Evolutionary conservation across 345 rosid genomes (phyloP).

Genomic region (Citrus hindsii): DNA sequence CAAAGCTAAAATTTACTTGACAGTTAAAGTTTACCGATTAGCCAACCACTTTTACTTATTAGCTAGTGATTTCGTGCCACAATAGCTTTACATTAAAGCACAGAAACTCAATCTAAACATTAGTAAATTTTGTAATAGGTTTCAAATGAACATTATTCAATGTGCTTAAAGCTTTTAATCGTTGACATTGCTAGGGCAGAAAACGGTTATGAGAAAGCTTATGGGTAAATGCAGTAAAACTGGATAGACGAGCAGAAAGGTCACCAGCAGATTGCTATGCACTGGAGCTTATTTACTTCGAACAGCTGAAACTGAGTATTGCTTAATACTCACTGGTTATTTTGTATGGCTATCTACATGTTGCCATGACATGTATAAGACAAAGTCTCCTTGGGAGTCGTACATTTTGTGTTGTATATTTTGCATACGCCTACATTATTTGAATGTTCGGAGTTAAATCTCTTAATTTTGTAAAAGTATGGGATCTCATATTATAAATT

Average conservation of each 20-base stretch:
- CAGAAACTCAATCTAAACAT: no score
- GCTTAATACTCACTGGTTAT: not conserved
- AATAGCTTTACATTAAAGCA: not conserved
- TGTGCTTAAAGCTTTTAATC: not conserved
- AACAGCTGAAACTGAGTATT: not conserved
- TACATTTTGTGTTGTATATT: no score
- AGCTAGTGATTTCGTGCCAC: not conserved
- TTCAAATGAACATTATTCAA: not conserved
- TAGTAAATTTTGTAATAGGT: not conserved
- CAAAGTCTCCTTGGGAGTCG: no score
- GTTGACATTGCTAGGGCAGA: conserved; percentile 61
- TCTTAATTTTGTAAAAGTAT: no score
- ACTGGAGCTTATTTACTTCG: not conserved
- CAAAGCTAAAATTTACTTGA: not conserved
- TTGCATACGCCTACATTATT: no score
- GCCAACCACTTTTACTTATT: not conserved
- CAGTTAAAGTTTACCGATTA: not conserved
- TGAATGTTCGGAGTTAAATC: no score
- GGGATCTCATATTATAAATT: no score
- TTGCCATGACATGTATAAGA: no score
- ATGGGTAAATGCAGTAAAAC: not conserved
- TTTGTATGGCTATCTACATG: not conserved
- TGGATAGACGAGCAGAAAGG: not conserved
- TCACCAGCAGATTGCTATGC: not conserved
- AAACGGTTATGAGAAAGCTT: conserved; percentile 53